Conservation (phyloP, 345 rosid genomes). For the Psidium guajava region DNA sequence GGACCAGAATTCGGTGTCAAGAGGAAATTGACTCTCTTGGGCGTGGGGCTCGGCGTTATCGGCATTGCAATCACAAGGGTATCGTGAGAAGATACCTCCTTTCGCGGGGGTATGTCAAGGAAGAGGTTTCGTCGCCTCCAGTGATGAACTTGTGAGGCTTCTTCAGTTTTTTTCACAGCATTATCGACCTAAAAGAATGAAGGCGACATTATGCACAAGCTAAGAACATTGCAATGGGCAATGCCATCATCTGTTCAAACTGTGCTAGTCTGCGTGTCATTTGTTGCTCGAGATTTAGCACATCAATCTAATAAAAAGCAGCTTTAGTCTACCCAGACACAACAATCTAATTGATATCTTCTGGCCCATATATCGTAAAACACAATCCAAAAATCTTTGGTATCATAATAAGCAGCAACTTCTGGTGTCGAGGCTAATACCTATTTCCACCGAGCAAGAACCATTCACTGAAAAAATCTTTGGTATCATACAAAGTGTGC, state of each 20-base stretch:
- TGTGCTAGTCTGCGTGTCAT: not conserved
- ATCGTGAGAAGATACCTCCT: slow-evolving; percentile 34
- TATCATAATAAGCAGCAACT: not conserved
- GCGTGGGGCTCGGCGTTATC: slow-evolving; percentile 67
- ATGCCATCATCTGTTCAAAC: not conserved
- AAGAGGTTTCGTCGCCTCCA: slow-evolving; percentile 63
- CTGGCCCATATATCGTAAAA: not conserved
- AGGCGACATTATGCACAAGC: not conserved
- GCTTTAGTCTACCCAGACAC: not conserved
- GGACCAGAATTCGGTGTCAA: slow-evolving; percentile 45
- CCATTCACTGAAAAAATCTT: not conserved
- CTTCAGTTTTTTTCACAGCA: slow-evolving; percentile 24
- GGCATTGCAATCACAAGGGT: slow-evolving; percentile 53
- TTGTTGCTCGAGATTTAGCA: not conserved
- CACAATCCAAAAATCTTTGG: not conserved
- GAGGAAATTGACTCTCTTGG: slow-evolving; percentile 70
- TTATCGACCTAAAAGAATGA: not conserved
- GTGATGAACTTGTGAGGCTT: slow-evolving; percentile 21
- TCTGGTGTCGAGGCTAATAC: not conserved
- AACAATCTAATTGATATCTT: not conserved
- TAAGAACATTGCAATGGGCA: not conserved
- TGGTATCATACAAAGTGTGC: too few relatives aligned
- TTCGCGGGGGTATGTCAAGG: slow-evolving; percentile 70
- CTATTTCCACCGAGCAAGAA: not conserved
- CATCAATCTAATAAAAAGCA: not conserved